Percentiles rank a stretch among this genome's conserved stretches.
Evolutionary conservation across 2,329 filamentous ascomycete genomes (phyloP).

Genomic region (Alternaria triticimaculans): DNA sequence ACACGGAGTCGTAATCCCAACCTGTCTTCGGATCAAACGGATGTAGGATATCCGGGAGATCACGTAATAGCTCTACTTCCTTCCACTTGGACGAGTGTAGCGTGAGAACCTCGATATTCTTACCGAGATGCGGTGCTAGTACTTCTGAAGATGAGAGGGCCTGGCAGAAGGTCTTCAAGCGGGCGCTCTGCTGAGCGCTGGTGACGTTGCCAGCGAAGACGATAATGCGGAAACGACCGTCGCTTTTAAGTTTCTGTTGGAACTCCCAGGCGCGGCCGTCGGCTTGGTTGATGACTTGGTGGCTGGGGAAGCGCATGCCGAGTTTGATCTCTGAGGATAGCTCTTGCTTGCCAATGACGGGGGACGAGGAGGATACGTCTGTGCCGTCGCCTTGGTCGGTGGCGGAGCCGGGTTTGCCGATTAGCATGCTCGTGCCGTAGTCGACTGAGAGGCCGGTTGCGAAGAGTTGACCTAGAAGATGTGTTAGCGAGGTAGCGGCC

Average conservation of each 20-base stretch:
- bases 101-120: slow-evolving; percentile 66
- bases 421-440: slow-evolving; percentile 63
- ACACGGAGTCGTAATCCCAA: slow-evolving; percentile 54
- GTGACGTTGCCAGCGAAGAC: slow-evolving; percentile 68
- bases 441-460: slow-evolving; percentile 64
- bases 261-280: slow-evolving; percentile 65
- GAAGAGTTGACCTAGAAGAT: slow-evolving; percentile 60
- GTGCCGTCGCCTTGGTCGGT: slow-evolving; percentile 57
- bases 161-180: slow-evolving; percentile 58
- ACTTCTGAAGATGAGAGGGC: too few relatives aligned
- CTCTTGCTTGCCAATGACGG: slow-evolving; percentile 46
- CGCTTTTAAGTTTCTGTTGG: slow-evolving; percentile 62
- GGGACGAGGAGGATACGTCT: slow-evolving; percentile 43
- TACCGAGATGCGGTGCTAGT: slow-evolving; percentile 55
- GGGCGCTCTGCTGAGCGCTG: slow-evolving; percentile 50
- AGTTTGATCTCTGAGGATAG: slow-evolving; percentile 56
- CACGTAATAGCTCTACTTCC: slow-evolving; percentile 52
- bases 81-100: slow-evolving; percentile 63
- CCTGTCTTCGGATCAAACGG: slow-evolving; percentile 50
- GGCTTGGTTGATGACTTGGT: slow-evolving; percentile 66
- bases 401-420: slow-evolving; percentile 59
- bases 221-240: slow-evolving; percentile 65
- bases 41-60: slow-evolving; percentile 53
- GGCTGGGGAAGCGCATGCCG: slow-evolving; percentile 66
- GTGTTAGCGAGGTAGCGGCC: background rate